Evolutionary conservation across 192 early-diverging fungal species (phyloP), one percentile per base, ranked within the genome.

Genomic region (Dissophora ornata): DNA sequence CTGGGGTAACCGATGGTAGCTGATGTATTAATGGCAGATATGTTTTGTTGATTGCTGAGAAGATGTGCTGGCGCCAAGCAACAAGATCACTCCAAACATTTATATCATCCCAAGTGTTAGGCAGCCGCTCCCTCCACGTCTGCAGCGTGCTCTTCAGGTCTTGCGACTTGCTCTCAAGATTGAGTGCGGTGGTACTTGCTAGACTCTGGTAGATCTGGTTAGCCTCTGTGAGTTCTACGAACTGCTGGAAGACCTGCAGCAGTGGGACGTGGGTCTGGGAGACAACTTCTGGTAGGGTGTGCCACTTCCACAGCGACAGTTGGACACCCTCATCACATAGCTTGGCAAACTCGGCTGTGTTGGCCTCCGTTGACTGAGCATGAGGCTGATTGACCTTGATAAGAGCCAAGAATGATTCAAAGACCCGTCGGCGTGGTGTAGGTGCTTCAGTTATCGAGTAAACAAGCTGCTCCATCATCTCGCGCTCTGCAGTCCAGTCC

Each of bases 81-180:
- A 99, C 94, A 47, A 99, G 70, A 62, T 98, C 95, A 67, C 94
- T 96, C 98, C 98, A 99, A 9, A 99, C 84, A 57, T 93, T 93
- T 77, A 99, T 99, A 66, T 97, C 95, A 68, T 98, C 97, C 94
- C 95, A 97, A 38, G 86, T 84, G 73, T 97, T 98, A 13, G 98
- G 98, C 42, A 99, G 81, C 15, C 98, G 87, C 64, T 99, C 98
- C 62, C 97, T 83, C 98, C 98, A 99, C 4, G 95, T 98, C 55
- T 91, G 87, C 21, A 99, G 79, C 21, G 92, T 89, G 32, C 89
- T 90, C 70, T 98, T 98, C 26, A 99, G 80, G 47, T 98, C 96
- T 53, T 88, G 87, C 16, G 94, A 92, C 66, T 94, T 93, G 61
- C 71, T 79, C 45, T 98, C 96, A 32, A 98, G 87, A 56, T 96